These are phyloP conservation scores for Perilla frutescens DNA, from an alignment of 257 asterid species.

Conservation along the genomic window DNA sequence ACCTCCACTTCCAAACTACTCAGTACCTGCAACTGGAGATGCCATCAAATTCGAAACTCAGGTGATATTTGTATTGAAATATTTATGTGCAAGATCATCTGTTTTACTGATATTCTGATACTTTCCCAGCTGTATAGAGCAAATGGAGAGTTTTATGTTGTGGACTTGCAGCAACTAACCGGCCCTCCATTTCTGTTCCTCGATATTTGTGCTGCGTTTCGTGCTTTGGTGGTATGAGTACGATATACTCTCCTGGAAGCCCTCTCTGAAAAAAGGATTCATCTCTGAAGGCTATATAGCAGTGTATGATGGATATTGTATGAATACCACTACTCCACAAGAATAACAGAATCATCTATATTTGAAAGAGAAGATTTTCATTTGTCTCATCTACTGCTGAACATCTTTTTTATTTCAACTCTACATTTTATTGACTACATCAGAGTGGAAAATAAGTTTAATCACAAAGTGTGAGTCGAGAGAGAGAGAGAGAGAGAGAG, in stretches of 20 bases:
- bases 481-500: too few relatives aligned
- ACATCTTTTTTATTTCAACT: not conserved
- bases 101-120: not conserved
- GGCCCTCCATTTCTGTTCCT: constrained; percentile 75
- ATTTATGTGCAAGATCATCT: not conserved
- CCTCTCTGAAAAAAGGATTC: not conserved
- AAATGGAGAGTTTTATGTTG: constrained; percentile 48
- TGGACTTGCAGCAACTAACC: constrained; percentile 63
- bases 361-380: not conserved
- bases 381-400: not conserved
- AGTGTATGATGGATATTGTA: too few relatives aligned
- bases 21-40: constrained; percentile 36
- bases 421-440: constrained; percentile 11
- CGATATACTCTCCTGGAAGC: not conserved
- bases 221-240: constrained; percentile 43
- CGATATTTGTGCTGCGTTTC: constrained; percentile 60
- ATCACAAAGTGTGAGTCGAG: not conserved
- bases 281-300: not conserved
- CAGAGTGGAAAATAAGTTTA: constrained; percentile 3
- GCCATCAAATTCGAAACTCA: constrained; percentile 66
- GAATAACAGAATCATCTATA: not conserved
- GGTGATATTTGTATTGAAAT: constrained; percentile 37
- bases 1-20: constrained; percentile 34
- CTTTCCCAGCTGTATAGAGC: constrained; percentile 61
- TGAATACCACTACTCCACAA: not conserved